These are phyloP conservation scores for Ramalina intermedia DNA, from an alignment of 495 filamentous ascomycete genomes.

Conservation along the genomic window DNA sequence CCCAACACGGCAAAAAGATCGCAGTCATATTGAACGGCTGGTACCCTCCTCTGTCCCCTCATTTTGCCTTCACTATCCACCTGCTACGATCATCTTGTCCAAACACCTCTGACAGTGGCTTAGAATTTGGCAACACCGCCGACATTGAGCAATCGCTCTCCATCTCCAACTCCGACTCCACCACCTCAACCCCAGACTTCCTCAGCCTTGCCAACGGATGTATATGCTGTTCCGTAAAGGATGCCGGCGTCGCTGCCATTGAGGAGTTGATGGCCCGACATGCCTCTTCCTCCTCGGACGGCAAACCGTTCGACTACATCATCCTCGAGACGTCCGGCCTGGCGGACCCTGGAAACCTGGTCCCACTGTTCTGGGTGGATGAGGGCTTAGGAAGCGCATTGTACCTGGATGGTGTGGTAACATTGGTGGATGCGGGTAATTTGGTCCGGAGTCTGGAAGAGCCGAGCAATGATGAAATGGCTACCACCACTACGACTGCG, in stretches of 20 bases:
- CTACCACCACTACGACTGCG: background rate
- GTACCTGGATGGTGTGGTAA: slow-evolving; percentile 93
- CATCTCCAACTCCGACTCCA: background rate
- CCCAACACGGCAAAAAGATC: slow-evolving; percentile 90
- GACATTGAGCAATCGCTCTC: slow-evolving; percentile 32
- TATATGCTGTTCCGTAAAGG: slow-evolving; percentile 97
- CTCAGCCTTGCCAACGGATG: slow-evolving; percentile 92
- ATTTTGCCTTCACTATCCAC: background rate
- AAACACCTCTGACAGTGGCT: background rate
- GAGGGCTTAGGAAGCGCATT: slow-evolving; percentile 87
- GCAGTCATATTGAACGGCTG: slow-evolving; percentile 91
- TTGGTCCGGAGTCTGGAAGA: slow-evolving; percentile 70
- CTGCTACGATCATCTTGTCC: background rate
- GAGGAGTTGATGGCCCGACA: slow-evolving; percentile 92
- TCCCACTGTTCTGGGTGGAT: slow-evolving; percentile 94
- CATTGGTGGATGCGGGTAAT: slow-evolving; percentile 90
- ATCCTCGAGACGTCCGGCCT: slow-evolving; percentile 92
- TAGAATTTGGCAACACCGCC: slow-evolving; percentile 79
- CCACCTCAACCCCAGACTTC: slow-evolving; percentile 45
- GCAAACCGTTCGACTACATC: slow-evolving; percentile 72
- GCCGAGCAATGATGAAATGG: slow-evolving; percentile 39
- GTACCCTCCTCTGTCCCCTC: slow-evolving; percentile 14
- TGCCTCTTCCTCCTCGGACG: slow-evolving; percentile 32
- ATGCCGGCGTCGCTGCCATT: slow-evolving; percentile 82
- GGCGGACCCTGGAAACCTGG: slow-evolving; percentile 90